phyloP scores from a whole-genome alignment of 805 yeast genomes.

The Clavispora asparagi region DNA sequence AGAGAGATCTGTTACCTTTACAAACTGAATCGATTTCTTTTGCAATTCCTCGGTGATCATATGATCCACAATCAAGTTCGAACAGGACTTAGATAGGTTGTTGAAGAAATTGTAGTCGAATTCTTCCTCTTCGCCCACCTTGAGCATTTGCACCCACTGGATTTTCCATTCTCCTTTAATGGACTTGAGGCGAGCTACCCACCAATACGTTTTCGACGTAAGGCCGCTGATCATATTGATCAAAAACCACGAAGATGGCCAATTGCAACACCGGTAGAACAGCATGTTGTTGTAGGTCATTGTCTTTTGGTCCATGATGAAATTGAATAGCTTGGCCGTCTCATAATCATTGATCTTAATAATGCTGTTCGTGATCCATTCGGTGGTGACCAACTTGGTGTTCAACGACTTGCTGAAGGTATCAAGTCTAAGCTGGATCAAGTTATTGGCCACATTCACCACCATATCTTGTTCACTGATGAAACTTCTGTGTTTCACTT shows the following conservation, averaged over 20 bases:
- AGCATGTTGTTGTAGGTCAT: constrained; percentile 16
- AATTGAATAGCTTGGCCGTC: constrained; percentile 33
- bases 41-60: constrained; percentile 48
- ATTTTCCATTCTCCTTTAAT: constrained; percentile 50
- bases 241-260: constrained; percentile 57
- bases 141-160: constrained; percentile 42
- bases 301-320: constrained; percentile 20
- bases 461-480: constrained; percentile 29
- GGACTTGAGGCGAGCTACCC: constrained; percentile 48
- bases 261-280: constrained; percentile 45
- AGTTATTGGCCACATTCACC: constrained; percentile 22
- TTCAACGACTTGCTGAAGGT: constrained; percentile 47
- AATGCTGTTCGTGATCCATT: constrained; percentile 61
- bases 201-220: constrained; percentile 40
- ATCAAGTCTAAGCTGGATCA: constrained; percentile 46
- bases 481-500: constrained; percentile 16
- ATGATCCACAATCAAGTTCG: constrained; percentile 46
- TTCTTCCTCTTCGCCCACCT: constrained; percentile 9
- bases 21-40: constrained; percentile 31
- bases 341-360: constrained; percentile 49
- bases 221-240: constrained; percentile 35
- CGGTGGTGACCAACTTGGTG: constrained; percentile 55
- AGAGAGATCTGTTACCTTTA: constrained; percentile 9
- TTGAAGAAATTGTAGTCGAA: constrained; percentile 31
- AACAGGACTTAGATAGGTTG: constrained; percentile 37